Evolutionary conservation across 345 rosid genomes (phyloP).

Genomic region (Arabidopsis suecica): DNA sequence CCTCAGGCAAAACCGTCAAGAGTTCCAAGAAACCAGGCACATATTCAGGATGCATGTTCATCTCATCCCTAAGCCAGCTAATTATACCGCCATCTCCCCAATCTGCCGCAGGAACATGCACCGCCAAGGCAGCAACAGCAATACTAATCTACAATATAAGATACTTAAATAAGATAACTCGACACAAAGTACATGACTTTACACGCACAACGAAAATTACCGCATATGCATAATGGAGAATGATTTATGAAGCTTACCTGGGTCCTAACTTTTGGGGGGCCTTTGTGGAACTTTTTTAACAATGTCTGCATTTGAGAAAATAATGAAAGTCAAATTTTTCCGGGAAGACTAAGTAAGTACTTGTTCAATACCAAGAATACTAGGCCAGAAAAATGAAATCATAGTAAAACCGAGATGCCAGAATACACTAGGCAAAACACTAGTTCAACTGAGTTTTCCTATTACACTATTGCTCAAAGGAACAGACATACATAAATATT

Average conservation of each 20-base stretch:
- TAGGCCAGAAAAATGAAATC: background rate
- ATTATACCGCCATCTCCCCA: constrained; percentile 98
- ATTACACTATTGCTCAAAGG: background rate
- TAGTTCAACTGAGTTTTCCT: constrained; percentile 2
- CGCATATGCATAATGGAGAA: constrained; percentile 15
- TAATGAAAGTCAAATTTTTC: constrained; percentile 17
- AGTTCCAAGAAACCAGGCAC: constrained; percentile 97
- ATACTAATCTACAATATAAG: constrained; percentile 86
- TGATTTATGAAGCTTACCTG: constrained; percentile 61
- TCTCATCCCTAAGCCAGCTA: constrained; percentile 92
- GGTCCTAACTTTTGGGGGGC: constrained; percentile 97
- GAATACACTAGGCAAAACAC: constrained; percentile 23
- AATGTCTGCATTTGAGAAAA: constrained; percentile 68
- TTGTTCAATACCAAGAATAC: background rate
- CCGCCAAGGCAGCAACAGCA: constrained; percentile 99
- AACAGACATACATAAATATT: constrained; percentile 16
- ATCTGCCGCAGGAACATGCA: constrained; percentile 91
- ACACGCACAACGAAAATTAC: constrained; percentile 7
- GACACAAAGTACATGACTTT: constrained; percentile 16
- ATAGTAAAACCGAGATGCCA: constrained; percentile 14
- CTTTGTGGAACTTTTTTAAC: constrained; percentile 89
- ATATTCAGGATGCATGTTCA: constrained; percentile 91
- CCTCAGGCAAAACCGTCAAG: constrained; percentile 97
- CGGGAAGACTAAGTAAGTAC: constrained; percentile 8
- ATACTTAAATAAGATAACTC: constrained; percentile 26